These are phyloP conservation scores for Rubia balearica DNA, from an alignment of 305 asterid species.

Conservation along the genomic window DNA sequence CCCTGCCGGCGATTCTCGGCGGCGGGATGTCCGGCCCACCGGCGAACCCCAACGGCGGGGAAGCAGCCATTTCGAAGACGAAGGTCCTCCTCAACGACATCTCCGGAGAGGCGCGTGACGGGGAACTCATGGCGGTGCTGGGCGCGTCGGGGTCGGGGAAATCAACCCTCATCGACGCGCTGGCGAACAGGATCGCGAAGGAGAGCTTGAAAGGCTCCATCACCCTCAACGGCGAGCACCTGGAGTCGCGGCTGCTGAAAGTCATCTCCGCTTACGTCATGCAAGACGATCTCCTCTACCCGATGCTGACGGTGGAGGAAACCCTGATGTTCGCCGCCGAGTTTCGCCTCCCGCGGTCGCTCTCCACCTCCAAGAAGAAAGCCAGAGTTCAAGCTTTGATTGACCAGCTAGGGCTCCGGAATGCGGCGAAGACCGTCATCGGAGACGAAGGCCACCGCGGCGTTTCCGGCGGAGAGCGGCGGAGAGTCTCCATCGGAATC, in stretches of 20 bases:
- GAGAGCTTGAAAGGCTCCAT: constrained; percentile 1
- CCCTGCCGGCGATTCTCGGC: neutral
- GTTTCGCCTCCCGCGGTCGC: neutral
- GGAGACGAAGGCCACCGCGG: constrained; percentile 2
- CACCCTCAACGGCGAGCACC: neutral
- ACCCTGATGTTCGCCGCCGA: neutral
- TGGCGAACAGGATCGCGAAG: neutral
- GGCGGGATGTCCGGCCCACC: neutral
- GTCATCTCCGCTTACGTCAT: neutral
- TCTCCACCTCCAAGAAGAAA: neutral
- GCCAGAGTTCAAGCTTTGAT: neutral
- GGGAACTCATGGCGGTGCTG: neutral
- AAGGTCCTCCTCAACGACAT: constrained; percentile 1
- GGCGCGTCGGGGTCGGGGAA: neutral
- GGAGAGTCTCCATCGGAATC: neutral
- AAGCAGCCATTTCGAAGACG: neutral
- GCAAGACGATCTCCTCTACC: neutral
- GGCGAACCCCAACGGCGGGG: neutral
- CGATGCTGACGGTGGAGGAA: constrained; percentile 4
- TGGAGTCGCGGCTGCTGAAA: neutral
- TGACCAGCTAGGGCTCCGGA: neutral
- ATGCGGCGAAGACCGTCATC: neutral
- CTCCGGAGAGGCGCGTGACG: neutral
- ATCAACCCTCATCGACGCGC: neutral
- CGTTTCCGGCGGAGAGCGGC: neutral